Base-by-base conservation (phyloP, 2,329 filamentous ascomycete species). In the Pseudogymnoascus sp. region DNA sequence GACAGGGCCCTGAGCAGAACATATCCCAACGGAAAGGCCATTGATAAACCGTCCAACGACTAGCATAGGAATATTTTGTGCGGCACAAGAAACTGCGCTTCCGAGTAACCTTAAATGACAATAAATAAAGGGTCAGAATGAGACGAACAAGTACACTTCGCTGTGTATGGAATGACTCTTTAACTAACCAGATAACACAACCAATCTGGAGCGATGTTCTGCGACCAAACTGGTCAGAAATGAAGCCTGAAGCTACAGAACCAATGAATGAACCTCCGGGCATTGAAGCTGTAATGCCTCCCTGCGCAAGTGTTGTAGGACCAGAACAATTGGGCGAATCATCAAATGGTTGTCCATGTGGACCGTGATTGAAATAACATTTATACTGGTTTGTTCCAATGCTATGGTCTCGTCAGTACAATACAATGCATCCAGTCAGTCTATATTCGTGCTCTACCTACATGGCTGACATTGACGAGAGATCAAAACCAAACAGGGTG, bases 201-300 rank as follows among this genome's bases (percentile, higher is more conserved):
- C 78, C 80, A 62, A 80, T 72, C 69, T 80, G 77, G 65, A 83
- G 80, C 2, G 78, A 71, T 10, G 66, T 73, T 66, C 79, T 80
- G 61, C 81, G 76, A 41, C 81, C 81, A 7, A 84, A 71, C 2
- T 68, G 76, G 70, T 88, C 86, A 1, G 84, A 83, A 12, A 87
- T 67, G 68, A 78, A 79, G 42, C 84, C 84, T 44, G 84, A 86
- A 58, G 78, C 61, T 13, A 88, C 74, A 59, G 87, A 82, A 65
- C 86, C 87, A 27, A 87, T 72, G 76, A 85, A 89, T 0, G 87
- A 90, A 35, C 88, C 88, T 60, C 81, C 87, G 15, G 87, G 83
- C 85, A 90, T 90, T 58, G 85, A 78, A 27, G 88, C 86, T 0
- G 84, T 87, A 70, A 90, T 89, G 58, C 84, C 84, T 64, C 85